A percentile compares a stretch with the other conserved stretches of the same genome.
Evolutionary conservation across 106 monocot species (phyloP).

Genomic region (Gastrodia elata): DNA sequence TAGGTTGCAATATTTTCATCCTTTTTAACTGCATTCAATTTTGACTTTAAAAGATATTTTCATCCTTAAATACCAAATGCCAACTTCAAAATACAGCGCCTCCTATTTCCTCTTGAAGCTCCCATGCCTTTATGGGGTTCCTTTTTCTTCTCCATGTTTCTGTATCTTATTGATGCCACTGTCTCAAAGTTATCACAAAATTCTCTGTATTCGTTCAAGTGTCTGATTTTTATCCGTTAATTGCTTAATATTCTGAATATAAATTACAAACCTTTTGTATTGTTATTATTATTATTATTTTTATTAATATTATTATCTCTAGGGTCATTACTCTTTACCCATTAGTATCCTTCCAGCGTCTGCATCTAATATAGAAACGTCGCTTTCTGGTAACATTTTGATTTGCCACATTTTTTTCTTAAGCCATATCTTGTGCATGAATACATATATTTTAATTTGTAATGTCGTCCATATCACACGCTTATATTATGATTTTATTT

Average conservation of each 20-base stretch:
- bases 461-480: not conserved
- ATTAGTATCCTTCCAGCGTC: not conserved
- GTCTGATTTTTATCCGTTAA: not conserved
- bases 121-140: not conserved
- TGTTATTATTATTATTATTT: no score
- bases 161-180: not conserved
- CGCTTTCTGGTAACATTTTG: not conserved
- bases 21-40: not conserved
- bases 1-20: not conserved
- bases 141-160: not conserved
- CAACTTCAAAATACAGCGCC: not conserved
- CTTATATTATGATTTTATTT: not conserved
- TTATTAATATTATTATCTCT: not conserved
- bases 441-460: not conserved
- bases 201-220: not conserved
- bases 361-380: not conserved
- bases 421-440: conserved; percentile 1
- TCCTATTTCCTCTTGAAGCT: not conserved
- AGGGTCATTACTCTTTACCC: not conserved
- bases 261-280: not conserved
- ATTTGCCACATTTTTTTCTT: not conserved
- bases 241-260: not conserved
- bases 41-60: not conserved
- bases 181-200: not conserved
- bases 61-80: not conserved